phyloP scores from a whole-genome alignment of 257 asterid species.

The Rauvolfia tetraphylla region DNA sequence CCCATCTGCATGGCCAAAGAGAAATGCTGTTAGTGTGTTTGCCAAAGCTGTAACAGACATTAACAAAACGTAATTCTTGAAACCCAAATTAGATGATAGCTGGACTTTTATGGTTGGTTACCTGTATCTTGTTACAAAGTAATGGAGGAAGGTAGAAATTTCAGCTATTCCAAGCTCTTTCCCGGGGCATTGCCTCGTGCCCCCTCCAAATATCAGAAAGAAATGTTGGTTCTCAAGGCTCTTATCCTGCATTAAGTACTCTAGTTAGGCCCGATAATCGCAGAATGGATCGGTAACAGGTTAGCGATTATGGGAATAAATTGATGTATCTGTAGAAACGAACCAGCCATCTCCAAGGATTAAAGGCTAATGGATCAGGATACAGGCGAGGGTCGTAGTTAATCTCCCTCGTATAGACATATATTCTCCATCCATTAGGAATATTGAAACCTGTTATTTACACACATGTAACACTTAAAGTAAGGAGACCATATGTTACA shows the following conservation, averaged over 20 bases:
- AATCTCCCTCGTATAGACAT: constrained; percentile 55
- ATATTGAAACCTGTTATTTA: constrained; percentile 61
- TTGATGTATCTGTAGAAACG: constrained; percentile 20
- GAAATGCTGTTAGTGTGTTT: not conserved
- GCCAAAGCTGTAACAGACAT: not conserved
- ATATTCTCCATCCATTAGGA: constrained; percentile 97
- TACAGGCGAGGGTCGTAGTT: constrained; percentile 79
- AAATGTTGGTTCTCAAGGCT: constrained; percentile 69
- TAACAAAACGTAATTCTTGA: not conserved
- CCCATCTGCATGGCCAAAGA: constrained; percentile 47
- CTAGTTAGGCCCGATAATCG: not conserved
- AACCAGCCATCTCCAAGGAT: constrained; percentile 99
- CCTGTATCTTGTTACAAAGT: constrained; percentile 86
- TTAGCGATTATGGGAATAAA: not conserved
- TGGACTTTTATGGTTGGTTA: not conserved
- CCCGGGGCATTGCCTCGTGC: constrained; percentile 96
- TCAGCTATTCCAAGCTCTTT: constrained; percentile 98
- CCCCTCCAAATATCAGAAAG: constrained; percentile 88
- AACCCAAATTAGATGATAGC: not conserved
- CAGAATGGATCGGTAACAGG: not conserved
- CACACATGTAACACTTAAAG: not conserved
- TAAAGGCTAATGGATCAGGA: constrained; percentile 84
- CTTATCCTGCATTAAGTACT: constrained; percentile 46
- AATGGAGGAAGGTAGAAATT: constrained; percentile 91
- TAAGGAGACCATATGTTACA: not conserved